Conservation (phyloP, 1,284 basidiomycete genomes). For the Ganoderma lucidum region DNA sequence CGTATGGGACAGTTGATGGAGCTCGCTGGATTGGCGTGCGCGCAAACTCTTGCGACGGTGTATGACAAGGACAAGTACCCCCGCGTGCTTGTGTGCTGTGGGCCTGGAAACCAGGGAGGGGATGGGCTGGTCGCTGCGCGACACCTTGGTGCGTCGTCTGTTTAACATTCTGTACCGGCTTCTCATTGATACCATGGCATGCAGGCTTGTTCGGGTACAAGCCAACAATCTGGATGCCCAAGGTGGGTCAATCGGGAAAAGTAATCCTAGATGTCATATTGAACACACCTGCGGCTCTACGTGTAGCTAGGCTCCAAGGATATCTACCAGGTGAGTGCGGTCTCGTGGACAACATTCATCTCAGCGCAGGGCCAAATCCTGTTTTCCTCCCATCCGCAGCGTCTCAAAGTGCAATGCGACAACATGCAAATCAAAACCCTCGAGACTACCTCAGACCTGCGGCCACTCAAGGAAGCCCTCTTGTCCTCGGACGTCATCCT, state of each 20-base stretch:
- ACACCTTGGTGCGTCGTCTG: slow-evolving; percentile 74
- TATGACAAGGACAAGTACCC: slow-evolving; percentile 74
- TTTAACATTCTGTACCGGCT: no score
- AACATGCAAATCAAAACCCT: slow-evolving; percentile 86
- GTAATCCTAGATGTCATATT: neutral
- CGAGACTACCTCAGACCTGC: slow-evolving; percentile 55
- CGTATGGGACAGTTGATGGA: slow-evolving; percentile 84
- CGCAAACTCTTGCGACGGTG: slow-evolving; percentile 84
- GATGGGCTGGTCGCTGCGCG: slow-evolving; percentile 97
- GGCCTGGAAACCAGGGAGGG: slow-evolving; percentile 97
- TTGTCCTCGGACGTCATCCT: slow-evolving; percentile 83
- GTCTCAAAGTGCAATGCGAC: slow-evolving; percentile 86
- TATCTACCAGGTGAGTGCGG: slow-evolving; percentile 72
- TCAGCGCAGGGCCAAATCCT: neutral
- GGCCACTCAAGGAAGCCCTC: slow-evolving; percentile 63
- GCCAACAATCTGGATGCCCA: slow-evolving; percentile 90
- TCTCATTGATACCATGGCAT: neutral
- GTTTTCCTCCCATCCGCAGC: slow-evolving; percentile 46
- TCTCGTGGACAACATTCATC: no score
- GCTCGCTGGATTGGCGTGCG: slow-evolving; percentile 96
- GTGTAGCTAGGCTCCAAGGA: slow-evolving; percentile 87
- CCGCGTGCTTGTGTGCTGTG: slow-evolving; percentile 91
- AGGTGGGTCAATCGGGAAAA: slow-evolving; percentile 57
- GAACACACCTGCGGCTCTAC: neutral
- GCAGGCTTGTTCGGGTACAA: slow-evolving; percentile 89